Evolutionary conservation across 2,329 filamentous ascomycete genomes (phyloP).

Genomic region (Tolypocladium ovalisporum): DNA sequence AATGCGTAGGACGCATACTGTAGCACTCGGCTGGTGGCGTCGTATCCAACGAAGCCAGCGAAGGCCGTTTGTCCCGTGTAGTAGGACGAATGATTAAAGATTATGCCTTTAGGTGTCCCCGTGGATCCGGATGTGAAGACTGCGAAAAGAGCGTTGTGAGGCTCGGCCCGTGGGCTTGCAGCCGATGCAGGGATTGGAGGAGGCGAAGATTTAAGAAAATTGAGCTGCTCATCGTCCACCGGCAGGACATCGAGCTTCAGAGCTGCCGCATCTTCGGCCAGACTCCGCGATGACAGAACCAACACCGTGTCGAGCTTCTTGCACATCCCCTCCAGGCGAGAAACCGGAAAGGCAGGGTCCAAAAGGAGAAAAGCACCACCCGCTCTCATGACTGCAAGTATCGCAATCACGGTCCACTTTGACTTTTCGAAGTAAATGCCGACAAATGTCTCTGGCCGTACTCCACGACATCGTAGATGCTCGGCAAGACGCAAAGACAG

Average conservation of each 20-base stretch:
- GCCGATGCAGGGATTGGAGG: neutral
- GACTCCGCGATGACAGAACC: neutral
- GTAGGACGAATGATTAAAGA: slow-evolving; percentile 7
- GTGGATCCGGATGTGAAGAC: neutral
- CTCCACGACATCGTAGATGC: slow-evolving; percentile 10
- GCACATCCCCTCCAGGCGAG: slow-evolving; percentile 1
- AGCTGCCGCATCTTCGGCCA: neutral
- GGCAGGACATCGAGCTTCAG: neutral
- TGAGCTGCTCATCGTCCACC: neutral
- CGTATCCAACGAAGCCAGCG: slow-evolving; percentile 24
- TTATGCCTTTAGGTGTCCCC: neutral
- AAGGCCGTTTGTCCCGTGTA: slow-evolving; percentile 6
- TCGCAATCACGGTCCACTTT: slow-evolving; percentile 15
- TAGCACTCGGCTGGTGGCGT: slow-evolving; percentile 27
- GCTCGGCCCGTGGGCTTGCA: neutral
- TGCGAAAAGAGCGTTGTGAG: neutral
- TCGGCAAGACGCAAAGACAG: slow-evolving; percentile 12
- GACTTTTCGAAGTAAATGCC: slow-evolving; percentile 22
- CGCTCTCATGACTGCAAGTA: slow-evolving; percentile 20
- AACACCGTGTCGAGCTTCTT: neutral
- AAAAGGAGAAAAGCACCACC: slow-evolving; percentile 22
- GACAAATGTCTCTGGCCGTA: slow-evolving; percentile 14
- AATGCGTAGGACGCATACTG: slow-evolving; percentile 42
- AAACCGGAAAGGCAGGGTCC: slow-evolving; percentile 8
- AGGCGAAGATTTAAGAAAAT: neutral